A percentile compares a stretch with the other conserved stretches of the same genome.
phyloP scores from a whole-genome alignment of 352 stramenopile genomes.

The Phytopythium oedochilum region DNA sequence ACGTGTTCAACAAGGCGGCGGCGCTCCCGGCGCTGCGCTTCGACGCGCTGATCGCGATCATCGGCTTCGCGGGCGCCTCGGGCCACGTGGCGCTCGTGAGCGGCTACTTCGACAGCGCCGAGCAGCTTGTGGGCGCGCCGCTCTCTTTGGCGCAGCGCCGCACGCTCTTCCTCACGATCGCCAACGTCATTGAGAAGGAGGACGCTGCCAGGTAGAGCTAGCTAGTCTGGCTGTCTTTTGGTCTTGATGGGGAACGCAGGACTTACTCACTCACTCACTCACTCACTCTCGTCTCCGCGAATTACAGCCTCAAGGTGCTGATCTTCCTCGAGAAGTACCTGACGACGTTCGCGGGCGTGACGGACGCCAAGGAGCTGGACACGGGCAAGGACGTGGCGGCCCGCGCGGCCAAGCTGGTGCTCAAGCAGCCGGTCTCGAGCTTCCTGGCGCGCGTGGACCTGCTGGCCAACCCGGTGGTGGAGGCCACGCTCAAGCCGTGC shows the following conservation, averaged over 20 bases:
- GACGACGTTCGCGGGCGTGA: constrained; percentile 36
- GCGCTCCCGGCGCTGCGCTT: constrained; percentile 60
- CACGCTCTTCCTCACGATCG: constrained; percentile 61
- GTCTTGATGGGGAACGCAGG: background rate
- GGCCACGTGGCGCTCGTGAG: constrained; percentile 55
- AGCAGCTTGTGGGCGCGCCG: constrained; percentile 42
- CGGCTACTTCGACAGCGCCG: constrained; percentile 67
- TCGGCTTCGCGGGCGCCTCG: constrained; percentile 52
- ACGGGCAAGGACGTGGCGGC: constrained; percentile 72
- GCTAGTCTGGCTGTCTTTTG: too few species aligned
- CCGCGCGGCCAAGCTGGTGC: constrained; percentile 79
- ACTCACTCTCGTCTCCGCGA: background rate
- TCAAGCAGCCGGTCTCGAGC: constrained; percentile 87
- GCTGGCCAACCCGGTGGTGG: constrained; percentile 74
- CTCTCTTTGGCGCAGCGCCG: constrained; percentile 48
- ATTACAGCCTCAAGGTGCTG: constrained; percentile 48
- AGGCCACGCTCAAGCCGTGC: constrained; percentile 53
- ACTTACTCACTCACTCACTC: background rate
- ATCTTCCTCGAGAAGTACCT: constrained; percentile 78
- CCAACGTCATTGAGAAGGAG: constrained; percentile 58
- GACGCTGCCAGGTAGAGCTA: constrained; percentile 5
- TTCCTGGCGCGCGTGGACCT: constrained; percentile 90
- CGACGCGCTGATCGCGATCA: constrained; percentile 52
- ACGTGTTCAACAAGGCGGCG: constrained; percentile 73
- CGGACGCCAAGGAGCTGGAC: constrained; percentile 47